phyloP scores from a whole-genome alignment of 75 land plant genomes.

The Sequoia sempervirens region DNA sequence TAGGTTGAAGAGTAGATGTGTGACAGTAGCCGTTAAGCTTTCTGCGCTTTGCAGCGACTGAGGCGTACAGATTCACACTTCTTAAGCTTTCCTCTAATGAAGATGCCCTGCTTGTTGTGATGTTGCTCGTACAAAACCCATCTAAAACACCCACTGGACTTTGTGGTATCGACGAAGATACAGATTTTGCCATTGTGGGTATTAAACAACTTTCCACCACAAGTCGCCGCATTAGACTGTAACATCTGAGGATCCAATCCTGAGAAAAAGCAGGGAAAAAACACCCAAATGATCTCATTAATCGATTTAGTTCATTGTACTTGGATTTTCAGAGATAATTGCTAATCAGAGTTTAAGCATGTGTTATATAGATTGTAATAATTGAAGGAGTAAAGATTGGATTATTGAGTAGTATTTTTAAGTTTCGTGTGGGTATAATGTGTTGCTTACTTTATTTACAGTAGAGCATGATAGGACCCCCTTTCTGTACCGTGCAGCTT shows the following conservation, averaged over 20 bases:
- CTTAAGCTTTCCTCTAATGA: not conserved
- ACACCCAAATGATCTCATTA: not conserved
- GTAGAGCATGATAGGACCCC: not conserved
- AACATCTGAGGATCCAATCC: not conserved
- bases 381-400: not conserved
- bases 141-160: constrained; percentile 60
- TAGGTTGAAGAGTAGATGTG: not conserved
- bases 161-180: constrained; percentile 22
- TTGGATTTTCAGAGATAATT: not conserved
- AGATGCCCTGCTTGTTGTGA: not conserved
- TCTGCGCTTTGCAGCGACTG: constrained; percentile 11
- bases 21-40: not conserved
- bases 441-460: not conserved
- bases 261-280: not conserved
- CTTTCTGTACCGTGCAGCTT: not conserved
- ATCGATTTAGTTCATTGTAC: not conserved
- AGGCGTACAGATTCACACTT: not conserved
- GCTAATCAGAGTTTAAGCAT: too few species aligned
- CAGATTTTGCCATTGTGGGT: not conserved
- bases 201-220: not conserved
- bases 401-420: not conserved
- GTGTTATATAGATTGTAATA: too few species aligned
- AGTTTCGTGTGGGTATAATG: not conserved
- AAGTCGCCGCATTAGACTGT: not conserved
- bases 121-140: constrained; percentile 13